A percentile compares a stretch with the other conserved stretches of the same genome.
phyloP scores from a whole-genome alignment of 1,139 yeast species.

The Meyerozyma carpophila region DNA sequence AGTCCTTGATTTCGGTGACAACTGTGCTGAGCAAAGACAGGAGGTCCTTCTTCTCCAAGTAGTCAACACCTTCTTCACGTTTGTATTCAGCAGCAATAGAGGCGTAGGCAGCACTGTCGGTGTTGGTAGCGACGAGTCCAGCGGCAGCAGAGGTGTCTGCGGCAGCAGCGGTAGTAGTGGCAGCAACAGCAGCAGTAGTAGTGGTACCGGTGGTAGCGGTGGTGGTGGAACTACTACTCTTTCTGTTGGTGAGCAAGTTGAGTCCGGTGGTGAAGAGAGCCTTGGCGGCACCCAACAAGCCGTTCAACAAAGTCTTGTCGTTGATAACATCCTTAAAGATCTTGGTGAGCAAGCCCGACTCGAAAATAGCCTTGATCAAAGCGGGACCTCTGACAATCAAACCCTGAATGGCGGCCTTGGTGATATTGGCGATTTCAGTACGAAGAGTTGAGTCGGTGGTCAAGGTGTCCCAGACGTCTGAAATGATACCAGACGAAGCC shows the following conservation, averaged over 20 bases:
- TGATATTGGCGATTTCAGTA: conserved; percentile 21
- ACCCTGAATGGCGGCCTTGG: conserved; percentile 29
- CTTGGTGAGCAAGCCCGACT: conserved; percentile 37
- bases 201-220: conserved; percentile 14
- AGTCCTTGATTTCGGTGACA: conserved; percentile 24
- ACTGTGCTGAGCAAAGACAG: conserved; percentile 22
- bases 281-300: conserved; percentile 33
- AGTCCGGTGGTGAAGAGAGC: conserved; percentile 29
- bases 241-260: conserved; percentile 22
- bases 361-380: conserved; percentile 38
- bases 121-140: conserved; percentile 7
- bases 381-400: conserved; percentile 40
- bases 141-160: conserved; percentile 10
- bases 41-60: conserved; percentile 36
- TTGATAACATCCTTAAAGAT: conserved; percentile 29
- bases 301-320: conserved; percentile 30
- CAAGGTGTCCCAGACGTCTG: conserved; percentile 32
- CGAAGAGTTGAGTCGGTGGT: conserved; percentile 27
- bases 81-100: conserved; percentile 13
- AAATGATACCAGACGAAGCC: conserved; percentile 34
- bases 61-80: conserved; percentile 19
- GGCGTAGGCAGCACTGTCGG: conserved; percentile 2
- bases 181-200: conserved; percentile 14
- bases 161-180: conserved; percentile 10
- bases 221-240: conserved; percentile 6